Evolutionary conservation across 129 eudicot genomes (phyloP).

Genomic region (Mikania micrantha): DNA sequence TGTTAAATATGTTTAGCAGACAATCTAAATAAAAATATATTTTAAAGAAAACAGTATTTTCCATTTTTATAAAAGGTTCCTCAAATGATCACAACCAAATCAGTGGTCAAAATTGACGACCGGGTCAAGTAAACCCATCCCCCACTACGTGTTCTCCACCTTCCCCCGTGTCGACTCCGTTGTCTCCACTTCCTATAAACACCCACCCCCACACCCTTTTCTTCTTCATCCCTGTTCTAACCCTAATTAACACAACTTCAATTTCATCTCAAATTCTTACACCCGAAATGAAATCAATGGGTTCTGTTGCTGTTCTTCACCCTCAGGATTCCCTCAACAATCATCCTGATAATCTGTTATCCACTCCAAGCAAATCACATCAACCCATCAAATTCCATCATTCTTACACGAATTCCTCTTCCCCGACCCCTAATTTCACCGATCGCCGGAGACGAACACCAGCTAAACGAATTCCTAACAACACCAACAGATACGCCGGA

Average conservation of each 20-base stretch:
- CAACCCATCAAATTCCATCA: neutral
- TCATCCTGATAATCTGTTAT: neutral
- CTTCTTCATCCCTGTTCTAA: neutral
- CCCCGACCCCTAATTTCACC: conserved; percentile 2
- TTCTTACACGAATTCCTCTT: neutral
- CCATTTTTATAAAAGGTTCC: too few species aligned
- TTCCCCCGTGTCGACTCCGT: neutral
- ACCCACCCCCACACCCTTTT: neutral
- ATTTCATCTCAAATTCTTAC: neutral
- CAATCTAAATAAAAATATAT: too few species aligned
- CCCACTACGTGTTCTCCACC: conserved; percentile 12
- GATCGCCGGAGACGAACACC: conserved; percentile 21
- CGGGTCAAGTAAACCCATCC: conserved; percentile 13
- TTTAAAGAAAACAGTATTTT: too few species aligned
- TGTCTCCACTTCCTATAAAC: conserved; percentile 11
- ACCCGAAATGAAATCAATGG: conserved; percentile 30
- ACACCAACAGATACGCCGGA: neutral
- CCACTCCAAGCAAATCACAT: neutral
- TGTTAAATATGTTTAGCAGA: too few species aligned
- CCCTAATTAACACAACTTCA: neutral
- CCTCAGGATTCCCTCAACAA: conserved; percentile 30
- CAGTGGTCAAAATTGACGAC: conserved; percentile 26
- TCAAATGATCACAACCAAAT: neutral
- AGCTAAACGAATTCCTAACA: neutral
- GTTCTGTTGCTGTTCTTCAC: conserved; percentile 34